phyloP scores from a whole-genome alignment of 2,329 filamentous ascomycete species.

The Septoria linicola region DNA sequence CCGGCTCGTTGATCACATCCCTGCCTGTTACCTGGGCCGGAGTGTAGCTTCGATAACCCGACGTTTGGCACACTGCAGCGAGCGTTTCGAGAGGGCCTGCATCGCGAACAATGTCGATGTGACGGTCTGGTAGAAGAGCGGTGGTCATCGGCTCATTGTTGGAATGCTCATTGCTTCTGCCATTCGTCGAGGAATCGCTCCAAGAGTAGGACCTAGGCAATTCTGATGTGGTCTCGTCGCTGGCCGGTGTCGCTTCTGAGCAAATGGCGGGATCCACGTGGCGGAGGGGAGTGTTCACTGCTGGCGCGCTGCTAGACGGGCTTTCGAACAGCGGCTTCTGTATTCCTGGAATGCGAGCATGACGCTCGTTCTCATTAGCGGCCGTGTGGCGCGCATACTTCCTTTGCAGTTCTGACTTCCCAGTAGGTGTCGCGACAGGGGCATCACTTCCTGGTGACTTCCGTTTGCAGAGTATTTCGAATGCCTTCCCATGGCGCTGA shows the following conservation, averaged over 20 bases:
- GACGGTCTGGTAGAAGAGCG: too few relatives aligned
- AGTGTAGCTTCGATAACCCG: too few relatives aligned
- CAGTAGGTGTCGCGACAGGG: too few relatives aligned
- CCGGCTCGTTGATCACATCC: neutral
- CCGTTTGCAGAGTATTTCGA: too few relatives aligned
- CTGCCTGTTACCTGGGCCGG: too few relatives aligned
- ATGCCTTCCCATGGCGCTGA: too few relatives aligned
- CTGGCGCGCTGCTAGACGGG: neutral
- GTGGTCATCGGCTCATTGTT: constrained; percentile 22
- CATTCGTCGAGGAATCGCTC: constrained; percentile 30
- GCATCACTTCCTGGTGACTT: too few relatives aligned
- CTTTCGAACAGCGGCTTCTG: neutral
- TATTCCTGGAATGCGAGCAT: neutral
- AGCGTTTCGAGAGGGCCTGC: too few relatives aligned
- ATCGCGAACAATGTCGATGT: constrained; percentile 13
- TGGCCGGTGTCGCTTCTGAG: constrained; percentile 7
- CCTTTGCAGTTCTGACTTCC: too few relatives aligned
- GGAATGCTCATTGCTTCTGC: constrained; percentile 7
- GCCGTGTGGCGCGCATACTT: too few relatives aligned
- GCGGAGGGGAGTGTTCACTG: neutral
- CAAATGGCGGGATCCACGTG: neutral
- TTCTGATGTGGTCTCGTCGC: constrained; percentile 33
- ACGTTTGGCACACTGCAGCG: too few relatives aligned
- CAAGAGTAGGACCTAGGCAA: constrained; percentile 39
- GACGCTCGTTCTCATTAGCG: too few relatives aligned